Base-by-base conservation (phyloP, 805 yeast genomes). In the Ogataea nitratoaversa region DNA sequence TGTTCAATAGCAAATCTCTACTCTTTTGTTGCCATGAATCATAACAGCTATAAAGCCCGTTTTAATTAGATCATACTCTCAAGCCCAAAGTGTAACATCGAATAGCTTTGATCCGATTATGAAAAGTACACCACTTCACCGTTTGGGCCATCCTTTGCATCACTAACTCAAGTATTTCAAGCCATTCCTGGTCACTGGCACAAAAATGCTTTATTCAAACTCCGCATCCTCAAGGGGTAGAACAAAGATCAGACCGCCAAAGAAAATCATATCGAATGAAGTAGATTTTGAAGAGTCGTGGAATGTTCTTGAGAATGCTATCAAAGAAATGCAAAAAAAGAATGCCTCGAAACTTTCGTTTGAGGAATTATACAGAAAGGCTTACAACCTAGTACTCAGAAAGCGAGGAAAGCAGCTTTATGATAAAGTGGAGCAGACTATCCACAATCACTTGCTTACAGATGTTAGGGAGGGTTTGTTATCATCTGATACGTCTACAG, bases 291-390 rank as follows among this genome's bases (percentile, higher is more conserved):
- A 78, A 14, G 71, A 75, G 37, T 69, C 84, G 0, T 88, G 96
- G 95, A 53, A 55, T 1, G 66, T 76, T 0, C 65, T 89, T 17
- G 62, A 82, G 7, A 67, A 72, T 29, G 95, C 96, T 17, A 81
- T 89, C 27, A 62, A 56, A 13, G 84, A 82, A 50, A 89, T 90
- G 40, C 84, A 80, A 53, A 68, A 71, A 31, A 79, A 84, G 50
- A 78, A 84, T 53, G 89, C 89, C 7, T 76, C 85, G 3, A 73
- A 75, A 41, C 65, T 89, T 20, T 84, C 93, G 1, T 89, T 86
- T 56, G 96, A 89, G 53, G 86, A 82, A 49, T 68, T 89, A 0
- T 90, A 90, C 59, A 66, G 95, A 38, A 78, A 79, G 19, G 85
- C 95, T 0, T 89, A 89, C 57, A 77, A 79, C 24, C 54, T 88